Base-by-base conservation (phyloP, 805 yeast genomes). In the Aciculoconidium aculeatum region DNA sequence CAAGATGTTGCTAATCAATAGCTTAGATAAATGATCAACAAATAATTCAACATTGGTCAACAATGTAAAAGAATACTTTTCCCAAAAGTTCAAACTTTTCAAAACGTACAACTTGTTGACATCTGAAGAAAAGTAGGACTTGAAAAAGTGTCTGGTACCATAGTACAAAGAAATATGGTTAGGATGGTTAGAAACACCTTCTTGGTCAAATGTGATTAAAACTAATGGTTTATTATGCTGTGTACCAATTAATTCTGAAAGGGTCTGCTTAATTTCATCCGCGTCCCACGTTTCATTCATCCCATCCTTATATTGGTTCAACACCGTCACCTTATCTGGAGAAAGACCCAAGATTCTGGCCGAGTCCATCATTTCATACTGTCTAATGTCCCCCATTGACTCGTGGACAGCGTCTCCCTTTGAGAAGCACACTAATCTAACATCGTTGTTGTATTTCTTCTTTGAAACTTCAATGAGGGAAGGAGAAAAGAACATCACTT, bases 401-500 rank as follows among this genome's bases (percentile, higher is more conserved):
- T 72, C 80, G 33, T 74, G 81, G 5, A 49, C 51, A 0, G 67
- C 51, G 44, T 81, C 76, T 3, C 98, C 98, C 27, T 65, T 67
- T 2, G 94, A 80, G 31, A 85, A 69, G 39, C 94, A 84, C 6
- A 86, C 46, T 8, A 88, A 46, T 21, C 71, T 65, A 10, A 87
- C 57, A 6, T 47, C 40, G 44, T 80, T 80, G 30, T 62, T 50
- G 41, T 72, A 61, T 27, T 65, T 54, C 1, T 67, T 55, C 36
- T 70, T 68, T 7, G 66, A 40, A 29, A 67, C 46, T 38, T 74
- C 79, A 6, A 72, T 52, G 17, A 87, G 40, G 0, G 88, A 65
- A 0, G 98, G 98, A 1, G 86, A 75, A 47, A 92, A 92, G 55
- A 92, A 92, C 98, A 92, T 92, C 29, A 86, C 88, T 56, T 92